A percentile compares a stretch with the other conserved stretches of the same genome.
These are phyloP conservation scores for Parachlorella kessleri DNA, from an alignment of 139 green algal genomes.

Conservation along the genomic window DNA sequence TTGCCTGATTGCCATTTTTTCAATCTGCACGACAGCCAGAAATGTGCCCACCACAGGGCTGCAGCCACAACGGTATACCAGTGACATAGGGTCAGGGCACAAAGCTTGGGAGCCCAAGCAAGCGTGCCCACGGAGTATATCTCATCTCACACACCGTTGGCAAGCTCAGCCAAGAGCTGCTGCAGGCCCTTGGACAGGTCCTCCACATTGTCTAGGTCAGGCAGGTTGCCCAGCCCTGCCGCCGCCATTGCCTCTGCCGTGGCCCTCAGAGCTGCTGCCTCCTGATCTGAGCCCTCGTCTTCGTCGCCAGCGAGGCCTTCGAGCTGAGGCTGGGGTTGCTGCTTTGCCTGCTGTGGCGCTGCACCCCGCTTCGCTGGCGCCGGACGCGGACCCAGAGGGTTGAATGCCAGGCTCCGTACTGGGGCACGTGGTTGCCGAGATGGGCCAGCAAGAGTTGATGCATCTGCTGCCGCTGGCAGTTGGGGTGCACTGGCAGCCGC, in stretches of 20 bases:
- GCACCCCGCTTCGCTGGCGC: neutral
- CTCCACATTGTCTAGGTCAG: neutral
- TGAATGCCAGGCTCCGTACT: neutral
- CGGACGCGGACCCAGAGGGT: neutral
- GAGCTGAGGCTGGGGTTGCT: no score
- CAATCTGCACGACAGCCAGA: neutral
- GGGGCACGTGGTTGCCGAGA: neutral
- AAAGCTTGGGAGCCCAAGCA: neutral
- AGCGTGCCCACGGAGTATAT: neutral
- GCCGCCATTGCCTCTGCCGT: neutral
- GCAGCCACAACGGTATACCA: neutral
- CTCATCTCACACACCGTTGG: neutral
- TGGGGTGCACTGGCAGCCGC: neutral
- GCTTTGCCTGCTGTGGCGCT: neutral
- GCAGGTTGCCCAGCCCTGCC: neutral
- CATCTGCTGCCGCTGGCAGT: neutral
- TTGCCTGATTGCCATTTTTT: neutral
- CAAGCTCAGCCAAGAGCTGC: constrained; percentile 26
- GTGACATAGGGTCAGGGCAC: neutral
- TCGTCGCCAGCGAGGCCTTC: neutral
- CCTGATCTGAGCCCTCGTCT: neutral
- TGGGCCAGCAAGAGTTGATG: no score
- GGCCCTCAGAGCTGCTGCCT: no score
- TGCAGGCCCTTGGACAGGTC: constrained; percentile 14
- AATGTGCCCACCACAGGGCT: neutral